phyloP scores from a whole-genome alignment of 2,329 filamentous ascomycete species.

The Pyricularia pennisetigena region DNA sequence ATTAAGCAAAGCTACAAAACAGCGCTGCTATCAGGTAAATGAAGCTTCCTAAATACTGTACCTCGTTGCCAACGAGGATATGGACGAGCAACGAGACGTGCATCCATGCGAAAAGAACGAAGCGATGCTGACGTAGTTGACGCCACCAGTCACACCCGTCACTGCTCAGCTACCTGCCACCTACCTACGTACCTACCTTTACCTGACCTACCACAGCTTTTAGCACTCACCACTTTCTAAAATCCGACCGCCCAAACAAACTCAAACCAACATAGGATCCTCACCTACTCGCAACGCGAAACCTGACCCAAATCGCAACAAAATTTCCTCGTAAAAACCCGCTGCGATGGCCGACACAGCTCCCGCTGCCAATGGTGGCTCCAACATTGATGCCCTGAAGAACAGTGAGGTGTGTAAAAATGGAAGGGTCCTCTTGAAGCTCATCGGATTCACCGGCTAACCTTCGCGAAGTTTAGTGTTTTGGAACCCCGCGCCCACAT shows the following conservation, averaged over 20 bases:
- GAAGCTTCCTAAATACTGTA: background rate
- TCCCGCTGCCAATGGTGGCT: conserved; percentile 33
- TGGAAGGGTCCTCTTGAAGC: background rate
- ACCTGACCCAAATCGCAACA: conserved; percentile 1
- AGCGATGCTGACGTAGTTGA: conserved; percentile 1
- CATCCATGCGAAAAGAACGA: background rate
- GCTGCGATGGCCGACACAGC: conserved; percentile 32
- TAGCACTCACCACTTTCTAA: background rate
- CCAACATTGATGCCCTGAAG: conserved; percentile 36
- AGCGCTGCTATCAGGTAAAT: background rate
- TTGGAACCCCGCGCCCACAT: conserved; percentile 12
- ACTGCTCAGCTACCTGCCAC: background rate
- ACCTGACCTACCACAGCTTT: background rate
- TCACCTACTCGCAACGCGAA: background rate
- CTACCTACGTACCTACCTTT: background rate
- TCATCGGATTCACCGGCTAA: conserved; percentile 17
- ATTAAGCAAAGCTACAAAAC: background rate
- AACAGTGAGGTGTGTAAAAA: conserved; percentile 40
- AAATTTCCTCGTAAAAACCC: conserved; percentile 9
- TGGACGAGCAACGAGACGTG: background rate
- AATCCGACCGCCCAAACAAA: background rate
- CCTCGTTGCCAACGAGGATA: background rate
- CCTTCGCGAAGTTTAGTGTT: conserved; percentile 17
- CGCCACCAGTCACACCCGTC: background rate
- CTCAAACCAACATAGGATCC: background rate